Conservation (phyloP, 345 rosid species). For the Lepidium sativum region DNA sequence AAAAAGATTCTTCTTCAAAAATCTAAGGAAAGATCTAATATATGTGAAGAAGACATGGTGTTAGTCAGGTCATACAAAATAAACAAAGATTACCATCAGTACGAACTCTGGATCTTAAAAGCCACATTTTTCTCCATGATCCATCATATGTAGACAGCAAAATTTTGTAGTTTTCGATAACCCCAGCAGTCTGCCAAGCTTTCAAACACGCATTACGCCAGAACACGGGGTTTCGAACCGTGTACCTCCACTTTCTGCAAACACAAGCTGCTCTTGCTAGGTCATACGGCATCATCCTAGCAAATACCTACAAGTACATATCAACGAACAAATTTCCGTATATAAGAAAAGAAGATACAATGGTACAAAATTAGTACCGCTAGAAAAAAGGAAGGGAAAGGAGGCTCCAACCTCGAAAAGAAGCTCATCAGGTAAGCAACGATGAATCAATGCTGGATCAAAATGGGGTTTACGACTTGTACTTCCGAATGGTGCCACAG, state of each 20-base stretch:
- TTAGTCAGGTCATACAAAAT: not conserved
- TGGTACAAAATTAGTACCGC: not conserved
- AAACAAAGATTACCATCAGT: slow-evolving; percentile 56
- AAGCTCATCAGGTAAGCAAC: slow-evolving; percentile 85
- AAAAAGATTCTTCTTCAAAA: too few relatives aligned
- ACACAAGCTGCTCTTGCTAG: slow-evolving; percentile 85
- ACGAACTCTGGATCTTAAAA: slow-evolving; percentile 82
- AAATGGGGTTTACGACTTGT: slow-evolving; percentile 45
- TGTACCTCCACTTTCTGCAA: slow-evolving; percentile 89
- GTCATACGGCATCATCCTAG: slow-evolving; percentile 74
- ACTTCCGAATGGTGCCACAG: slow-evolving; percentile 78
- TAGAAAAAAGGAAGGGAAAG: not conserved
- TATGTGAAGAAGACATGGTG: not conserved
- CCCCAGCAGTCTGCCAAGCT: slow-evolving; percentile 91
- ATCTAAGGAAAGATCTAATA: too few relatives aligned
- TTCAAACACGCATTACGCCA: slow-evolving; percentile 95
- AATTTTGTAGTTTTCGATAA: slow-evolving; percentile 66
- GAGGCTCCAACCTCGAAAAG: slow-evolving; percentile 57
- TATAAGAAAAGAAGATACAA: not conserved
- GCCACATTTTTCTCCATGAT: slow-evolving; percentile 99
- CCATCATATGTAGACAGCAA: slow-evolving; percentile 78
- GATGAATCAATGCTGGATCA: slow-evolving; percentile 75
- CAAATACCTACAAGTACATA: slow-evolving; percentile 57
- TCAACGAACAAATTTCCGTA: not conserved
- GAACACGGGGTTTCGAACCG: slow-evolving; percentile 77